phyloP scores from a whole-genome alignment of 805 yeast species.

The Wickerhamiella spandovensis region DNA sequence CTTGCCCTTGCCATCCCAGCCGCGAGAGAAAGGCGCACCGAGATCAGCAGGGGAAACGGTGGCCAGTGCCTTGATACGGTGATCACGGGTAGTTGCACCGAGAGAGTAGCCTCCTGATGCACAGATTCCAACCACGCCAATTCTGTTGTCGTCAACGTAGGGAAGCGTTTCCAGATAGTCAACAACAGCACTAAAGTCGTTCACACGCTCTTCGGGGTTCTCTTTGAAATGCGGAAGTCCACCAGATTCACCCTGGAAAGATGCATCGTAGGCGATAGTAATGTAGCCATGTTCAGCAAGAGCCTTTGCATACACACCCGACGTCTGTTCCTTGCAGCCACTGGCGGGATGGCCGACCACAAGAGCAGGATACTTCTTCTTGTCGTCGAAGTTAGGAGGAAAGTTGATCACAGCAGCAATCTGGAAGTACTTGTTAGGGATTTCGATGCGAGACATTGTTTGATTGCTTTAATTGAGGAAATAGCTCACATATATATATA shows the following conservation, averaged over 20 bases:
- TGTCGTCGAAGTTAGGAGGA: conserved; percentile 3
- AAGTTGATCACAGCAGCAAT: not conserved
- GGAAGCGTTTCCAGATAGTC: conserved; percentile 4
- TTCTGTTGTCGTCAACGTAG: conserved; percentile 3
- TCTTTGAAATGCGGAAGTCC: conserved; percentile 11
- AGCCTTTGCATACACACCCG: conserved; percentile 7
- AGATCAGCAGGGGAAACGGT: conserved; percentile 7
- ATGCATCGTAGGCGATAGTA: conserved; percentile 9
- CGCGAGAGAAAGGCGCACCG: conserved; percentile 5
- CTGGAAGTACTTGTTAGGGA: not conserved
- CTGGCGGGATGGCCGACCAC: conserved; percentile 8
- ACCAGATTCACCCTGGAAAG: conserved; percentile 10
- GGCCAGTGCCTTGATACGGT: conserved; percentile 7
- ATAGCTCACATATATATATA: not conserved
- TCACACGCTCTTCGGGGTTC: conserved; percentile 7
- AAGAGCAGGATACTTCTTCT: conserved; percentile 8
- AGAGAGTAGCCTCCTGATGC: conserved; percentile 10
- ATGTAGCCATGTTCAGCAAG: conserved; percentile 7
- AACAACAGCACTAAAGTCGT: conserved; percentile 7
- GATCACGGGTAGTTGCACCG: conserved; percentile 8
- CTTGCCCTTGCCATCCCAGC: conserved; percentile 1
- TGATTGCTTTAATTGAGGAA: not conserved
- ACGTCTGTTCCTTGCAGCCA: conserved; percentile 11
- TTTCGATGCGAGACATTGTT: not conserved
- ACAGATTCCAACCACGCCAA: conserved; percentile 11